Percentiles rank a stretch among this genome's conserved stretches.
Conservation (phyloP, 805 yeast genomes). For the Saccharomycopsis olivae region DNA sequence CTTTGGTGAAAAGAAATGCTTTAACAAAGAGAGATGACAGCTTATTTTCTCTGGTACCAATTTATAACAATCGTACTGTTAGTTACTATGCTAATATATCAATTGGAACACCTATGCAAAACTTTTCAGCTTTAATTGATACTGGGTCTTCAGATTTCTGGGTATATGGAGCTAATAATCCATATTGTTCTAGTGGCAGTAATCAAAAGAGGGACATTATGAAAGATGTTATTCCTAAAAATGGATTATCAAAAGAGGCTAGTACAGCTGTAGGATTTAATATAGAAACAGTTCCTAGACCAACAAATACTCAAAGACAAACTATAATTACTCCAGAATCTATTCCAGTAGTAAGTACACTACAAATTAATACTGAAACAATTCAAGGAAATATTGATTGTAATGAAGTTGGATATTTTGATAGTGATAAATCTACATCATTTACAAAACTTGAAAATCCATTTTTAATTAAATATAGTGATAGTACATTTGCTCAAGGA, state of each 20-base stretch:
- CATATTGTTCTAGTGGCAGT: slow-evolving; percentile 12
- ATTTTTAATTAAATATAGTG: slow-evolving; percentile 36
- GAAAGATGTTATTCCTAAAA: too few relatives aligned
- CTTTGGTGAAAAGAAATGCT: too few relatives aligned
- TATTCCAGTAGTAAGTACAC: too few relatives aligned
- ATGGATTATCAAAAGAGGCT: too few relatives aligned
- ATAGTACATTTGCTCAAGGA: slow-evolving; percentile 40
- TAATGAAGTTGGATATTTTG: slow-evolving; percentile 30
- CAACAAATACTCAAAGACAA: too few relatives aligned
- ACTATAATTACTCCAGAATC: too few relatives aligned
- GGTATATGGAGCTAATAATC: slow-evolving; percentile 22
- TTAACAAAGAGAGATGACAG: too few relatives aligned
- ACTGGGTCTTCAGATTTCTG: slow-evolving; percentile 42
- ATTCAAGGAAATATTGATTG: slow-evolving; percentile 26
- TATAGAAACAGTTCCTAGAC: too few relatives aligned
- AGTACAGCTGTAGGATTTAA: too few relatives aligned
- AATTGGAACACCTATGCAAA: slow-evolving; percentile 29
- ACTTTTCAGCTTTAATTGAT: slow-evolving; percentile 33
- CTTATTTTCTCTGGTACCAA: too few relatives aligned
- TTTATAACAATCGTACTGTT: slow-evolving; percentile 23
- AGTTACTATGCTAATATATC: slow-evolving; percentile 32
- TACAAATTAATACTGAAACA: neutral
- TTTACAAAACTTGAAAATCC: slow-evolving; percentile 25
- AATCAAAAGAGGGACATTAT: too few relatives aligned
- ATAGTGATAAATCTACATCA: slow-evolving; percentile 25